phyloP scores from a whole-genome alignment of 1,284 basidiomycete species.

The Malassezia dermatis region DNA sequence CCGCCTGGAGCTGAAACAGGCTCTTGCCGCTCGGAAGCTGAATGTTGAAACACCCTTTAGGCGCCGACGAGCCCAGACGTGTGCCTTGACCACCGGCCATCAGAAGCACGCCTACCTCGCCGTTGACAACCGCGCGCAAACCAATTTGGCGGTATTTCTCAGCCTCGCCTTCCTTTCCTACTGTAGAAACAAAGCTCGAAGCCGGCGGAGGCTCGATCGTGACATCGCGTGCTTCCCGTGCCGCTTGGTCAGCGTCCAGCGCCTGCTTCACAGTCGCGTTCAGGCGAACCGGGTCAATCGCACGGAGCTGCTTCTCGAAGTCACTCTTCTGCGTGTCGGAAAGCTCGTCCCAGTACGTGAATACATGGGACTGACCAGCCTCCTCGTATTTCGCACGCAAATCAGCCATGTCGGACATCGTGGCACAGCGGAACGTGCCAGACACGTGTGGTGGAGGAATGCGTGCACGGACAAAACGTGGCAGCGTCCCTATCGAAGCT shows the following conservation, averaged over 20 bases:
- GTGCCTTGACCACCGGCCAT: constrained; percentile 98
- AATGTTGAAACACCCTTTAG: constrained; percentile 98
- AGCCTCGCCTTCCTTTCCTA: constrained; percentile 25
- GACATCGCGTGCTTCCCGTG: constrained; percentile 50
- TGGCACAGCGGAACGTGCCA: not conserved
- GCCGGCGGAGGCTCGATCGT: constrained; percentile 29
- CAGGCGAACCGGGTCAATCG: constrained; percentile 78
- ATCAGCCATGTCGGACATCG: constrained; percentile 14
- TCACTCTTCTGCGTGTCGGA: constrained; percentile 57
- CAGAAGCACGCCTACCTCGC: constrained; percentile 80
- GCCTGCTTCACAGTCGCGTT: constrained; percentile 78
- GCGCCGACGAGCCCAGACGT: constrained; percentile 75
- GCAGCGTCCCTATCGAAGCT: not conserved
- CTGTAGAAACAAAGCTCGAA: constrained; percentile 27
- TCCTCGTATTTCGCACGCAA: constrained; percentile 49
- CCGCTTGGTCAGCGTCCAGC: constrained; percentile 58
- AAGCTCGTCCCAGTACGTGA: constrained; percentile 74
- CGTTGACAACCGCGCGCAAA: constrained; percentile 66
- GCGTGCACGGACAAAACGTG: not conserved
- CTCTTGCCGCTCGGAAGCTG: constrained; percentile 81
- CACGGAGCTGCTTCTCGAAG: constrained; percentile 64
- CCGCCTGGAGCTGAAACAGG: constrained; percentile 93
- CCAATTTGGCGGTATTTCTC: constrained; percentile 60
- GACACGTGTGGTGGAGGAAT: not conserved
- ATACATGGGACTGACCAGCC: constrained; percentile 77